These are phyloP conservation scores for Backusella tarrabulga DNA, from an alignment of 192 early-diverging fungal genomes.

Conservation along the genomic window DNA sequence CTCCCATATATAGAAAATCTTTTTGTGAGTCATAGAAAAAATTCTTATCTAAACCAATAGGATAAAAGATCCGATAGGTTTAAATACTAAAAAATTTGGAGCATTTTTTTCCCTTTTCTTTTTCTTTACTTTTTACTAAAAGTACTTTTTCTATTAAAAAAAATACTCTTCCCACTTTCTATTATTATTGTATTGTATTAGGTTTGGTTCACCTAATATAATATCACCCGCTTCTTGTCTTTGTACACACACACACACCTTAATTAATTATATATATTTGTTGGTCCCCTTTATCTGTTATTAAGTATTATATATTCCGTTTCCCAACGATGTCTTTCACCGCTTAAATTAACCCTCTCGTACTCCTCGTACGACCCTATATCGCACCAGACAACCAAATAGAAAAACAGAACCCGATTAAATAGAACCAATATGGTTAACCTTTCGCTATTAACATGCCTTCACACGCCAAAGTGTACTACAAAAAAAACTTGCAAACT, in stretches of 20 bases:
- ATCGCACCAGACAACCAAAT: slow-evolving; percentile 19
- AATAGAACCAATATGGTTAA: slow-evolving; percentile 22
- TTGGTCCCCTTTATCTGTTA: not conserved
- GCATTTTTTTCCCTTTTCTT: not conserved
- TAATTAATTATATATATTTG: slow-evolving; percentile 6
- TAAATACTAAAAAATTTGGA: not conserved
- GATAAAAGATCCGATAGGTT: not conserved
- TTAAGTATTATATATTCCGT: not conserved
- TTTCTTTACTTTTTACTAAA: not conserved
- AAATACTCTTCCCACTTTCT: not conserved
- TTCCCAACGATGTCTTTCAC: slow-evolving; percentile 16
- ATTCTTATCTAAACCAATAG: slow-evolving; percentile 4
- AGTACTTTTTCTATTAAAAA: not conserved
- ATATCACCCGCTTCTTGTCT: not conserved
- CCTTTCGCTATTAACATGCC: slow-evolving; percentile 21
- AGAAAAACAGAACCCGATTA: slow-evolving; percentile 12
- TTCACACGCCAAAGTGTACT: slow-evolving; percentile 16
- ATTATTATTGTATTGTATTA: not conserved
- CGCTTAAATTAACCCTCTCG: slow-evolving; percentile 21
- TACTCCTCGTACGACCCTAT: slow-evolving; percentile 1
- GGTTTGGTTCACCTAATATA: slow-evolving; percentile 6
- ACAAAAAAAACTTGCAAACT: slow-evolving; percentile 28
- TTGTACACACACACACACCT: not conserved
- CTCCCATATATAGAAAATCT: not conserved
- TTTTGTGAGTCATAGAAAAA: slow-evolving; percentile 2